Evolutionary conservation across 2,329 filamentous ascomycete genomes (phyloP), one percentile per base, ranked within the genome.

Genomic region (Harringtonia aguacate): DNA sequence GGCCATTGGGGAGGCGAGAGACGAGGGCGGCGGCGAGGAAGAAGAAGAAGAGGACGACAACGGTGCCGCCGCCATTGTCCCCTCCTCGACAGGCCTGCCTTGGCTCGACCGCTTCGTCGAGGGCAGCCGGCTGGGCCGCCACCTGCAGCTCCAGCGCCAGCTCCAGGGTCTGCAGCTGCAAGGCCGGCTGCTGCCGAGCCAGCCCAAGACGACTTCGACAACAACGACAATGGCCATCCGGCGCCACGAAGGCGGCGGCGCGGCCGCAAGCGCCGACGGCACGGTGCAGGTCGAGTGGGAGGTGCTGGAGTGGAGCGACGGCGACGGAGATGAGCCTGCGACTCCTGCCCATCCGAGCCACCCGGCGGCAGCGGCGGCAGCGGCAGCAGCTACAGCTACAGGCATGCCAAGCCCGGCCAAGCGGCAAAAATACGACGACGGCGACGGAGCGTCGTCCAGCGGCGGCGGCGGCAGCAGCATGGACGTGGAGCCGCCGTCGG

Each of bases 81-180:
- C 34, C 14, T 50, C 48, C 9, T 31, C 33, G 8, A 52, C 50
- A 1, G 81, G 82, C 3, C 73, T 90, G 24, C 84, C 87, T 0
- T 95, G 87, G 86, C 90, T 94, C 53, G 86, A 94, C 53, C 76
- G 77, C 50, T 73, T 94, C 69, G 75, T 94, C 3, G 75, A 85
- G 55, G 81, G 86, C 43, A 89, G 85, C 52, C 71, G 70, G 33
- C 64, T 94, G 35, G 85, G 84, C 14, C 41, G 78, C 72, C 41
- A 69, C 84, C 60, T 79, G 77, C 58, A 75, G 76, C 52, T 73
- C 53, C 42, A 64, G 72, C 56, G n/a, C n/a, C n/a, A 70, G 69
- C 47, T 76, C 77, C 15, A 73, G 73, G n/a, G n/a, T n/a, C 46
- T 73, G 77, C 22, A 42, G 46, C 33, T 24, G 21, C 27, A 44